A percentile compares a stretch with the other conserved stretches of the same genome.
Conservation (phyloP, 2,329 filamentous ascomycete genomes). For the Paraphoma sp. region DNA sequence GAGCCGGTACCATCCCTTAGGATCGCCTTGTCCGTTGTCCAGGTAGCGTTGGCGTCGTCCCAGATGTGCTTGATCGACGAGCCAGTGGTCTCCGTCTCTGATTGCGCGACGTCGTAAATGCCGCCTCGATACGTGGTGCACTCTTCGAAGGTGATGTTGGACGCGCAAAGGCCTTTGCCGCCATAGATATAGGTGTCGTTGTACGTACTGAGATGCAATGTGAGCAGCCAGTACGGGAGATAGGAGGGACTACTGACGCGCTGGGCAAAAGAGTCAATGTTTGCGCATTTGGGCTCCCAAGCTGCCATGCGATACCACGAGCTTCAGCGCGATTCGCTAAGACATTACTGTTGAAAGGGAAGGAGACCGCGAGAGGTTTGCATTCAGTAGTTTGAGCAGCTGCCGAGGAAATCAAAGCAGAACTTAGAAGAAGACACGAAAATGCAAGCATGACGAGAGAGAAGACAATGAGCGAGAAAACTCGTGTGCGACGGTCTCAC, state of each 20-base stretch:
- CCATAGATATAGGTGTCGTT: not conserved
- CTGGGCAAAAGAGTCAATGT: not conserved
- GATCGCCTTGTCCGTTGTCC: not conserved
- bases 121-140: constrained; percentile 1
- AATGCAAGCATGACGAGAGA: not conserved
- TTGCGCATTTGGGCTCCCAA: constrained; percentile 3
- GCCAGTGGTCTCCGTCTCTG: not conserved
- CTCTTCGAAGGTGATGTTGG: not conserved
- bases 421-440: not conserved
- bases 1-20: not conserved
- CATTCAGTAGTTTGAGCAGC: not conserved
- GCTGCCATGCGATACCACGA: constrained; percentile 2
- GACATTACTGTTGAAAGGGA: constrained; percentile 4
- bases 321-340: constrained; percentile 1
- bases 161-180: not conserved
- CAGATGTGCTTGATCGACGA: not conserved
- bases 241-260: not conserved
- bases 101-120: not conserved
- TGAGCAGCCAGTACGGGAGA: not conserved
- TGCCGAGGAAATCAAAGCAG: not conserved
- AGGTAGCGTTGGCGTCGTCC: not conserved
- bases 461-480: not conserved
- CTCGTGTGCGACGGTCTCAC: not conserved
- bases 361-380: constrained; percentile 1
- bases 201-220: not conserved